phyloP scores from a whole-genome alignment of 441 rosid species.

The Cnidoscolus chayamansa region DNA sequence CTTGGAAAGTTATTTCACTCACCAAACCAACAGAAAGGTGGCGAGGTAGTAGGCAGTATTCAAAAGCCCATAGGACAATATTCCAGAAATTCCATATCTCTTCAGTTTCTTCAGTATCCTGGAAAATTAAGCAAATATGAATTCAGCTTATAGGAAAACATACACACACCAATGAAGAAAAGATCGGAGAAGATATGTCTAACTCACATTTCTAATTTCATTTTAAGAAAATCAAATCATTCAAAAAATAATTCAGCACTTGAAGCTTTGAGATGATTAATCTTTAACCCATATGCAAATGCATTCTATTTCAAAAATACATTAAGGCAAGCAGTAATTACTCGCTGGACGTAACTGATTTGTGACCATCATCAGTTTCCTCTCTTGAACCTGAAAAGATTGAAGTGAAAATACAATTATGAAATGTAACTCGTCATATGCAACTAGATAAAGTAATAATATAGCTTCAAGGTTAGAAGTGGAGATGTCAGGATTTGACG shows the following conservation, averaged over 20 bases:
- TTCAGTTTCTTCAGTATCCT: constrained; percentile 64
- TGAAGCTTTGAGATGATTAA: background rate
- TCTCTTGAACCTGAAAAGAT: constrained; percentile 36
- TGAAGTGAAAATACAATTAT: background rate
- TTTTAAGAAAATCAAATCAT: background rate
- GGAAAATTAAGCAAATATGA: constrained; percentile 16
- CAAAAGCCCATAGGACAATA: constrained; percentile 75
- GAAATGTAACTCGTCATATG: background rate
- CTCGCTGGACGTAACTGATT: constrained; percentile 44
- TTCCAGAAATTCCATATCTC: constrained; percentile 81
- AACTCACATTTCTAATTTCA: too few relatives aligned
- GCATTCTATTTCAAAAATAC: constrained; percentile 6
- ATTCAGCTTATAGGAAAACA: background rate
- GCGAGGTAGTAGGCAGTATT: constrained; percentile 76
- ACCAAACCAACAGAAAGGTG: constrained; percentile 83
- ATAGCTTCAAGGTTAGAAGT: constrained; percentile 39
- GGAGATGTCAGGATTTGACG: constrained; percentile 29
- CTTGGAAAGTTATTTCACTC: constrained; percentile 29
- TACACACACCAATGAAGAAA: background rate
- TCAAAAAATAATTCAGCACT: background rate
- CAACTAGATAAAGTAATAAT: background rate
- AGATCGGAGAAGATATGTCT: background rate
- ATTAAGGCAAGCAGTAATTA: constrained; percentile 37
- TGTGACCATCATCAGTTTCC: constrained; percentile 26
- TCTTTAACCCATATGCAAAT: background rate